Evolutionary conservation across 352 stramenopile genomes (phyloP), one percentile per base, ranked within the genome.

Genomic region (Phytophthora quininea): DNA sequence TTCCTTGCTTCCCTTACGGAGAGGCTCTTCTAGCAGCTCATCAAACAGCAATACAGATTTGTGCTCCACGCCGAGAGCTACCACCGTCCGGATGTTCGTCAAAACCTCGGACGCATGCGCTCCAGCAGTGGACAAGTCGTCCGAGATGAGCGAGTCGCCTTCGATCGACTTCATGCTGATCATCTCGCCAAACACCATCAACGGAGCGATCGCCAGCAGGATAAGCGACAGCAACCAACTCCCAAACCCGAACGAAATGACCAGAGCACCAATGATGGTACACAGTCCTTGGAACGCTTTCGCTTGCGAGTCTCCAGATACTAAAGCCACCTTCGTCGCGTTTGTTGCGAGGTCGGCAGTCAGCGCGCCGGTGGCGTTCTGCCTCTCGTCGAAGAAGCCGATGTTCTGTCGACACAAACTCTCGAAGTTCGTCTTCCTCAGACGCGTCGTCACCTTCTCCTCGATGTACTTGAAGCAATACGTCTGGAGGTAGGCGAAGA

Each of bases 171-270:
- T 71, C 9, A 64, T 63, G 9, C 73, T 73, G 0, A 71, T 47
- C 2, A 76, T 33, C 7, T 75, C 52, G 3, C 68, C 68, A 24
- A 83, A 10, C 15, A 89, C 57, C 30, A 95, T 37, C 11, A 91
- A 32, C 1, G 87, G 87, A 4, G 89, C 69, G 6, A 87, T 58
- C 11, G 76, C 70, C 19, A 84, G 62, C 67, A 90, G 79, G 43
- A 92, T 65, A 4, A 91, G 58, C 8, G 77, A 88, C 3, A 95
- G 64, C 27, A 88, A 38, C 82, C 83, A 92, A 27, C 73, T 82
- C 15, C 77, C 83, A 33, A 80, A 56, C 9, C 79, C 67, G 35
- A 91, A 82, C n/a, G 84, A 84, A 14, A 92, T 77, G 2, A 78
- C 35, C 7, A 89, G 47, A 11, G 73, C 79, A 1, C 68, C 64